A percentile compares a stretch with the other conserved stretches of the same genome.
phyloP scores from a whole-genome alignment of 306 rosid genomes.

The cucumber (Cucumis sativus) region Cucumber_9930_V3 NC_026661.2:17879001-17879500 shows the following conservation, averaged over 20 bases:
- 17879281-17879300: constrained; percentile 51
- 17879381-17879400: constrained; percentile 59
- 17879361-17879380: constrained; percentile 30
- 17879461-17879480: constrained; percentile 38
- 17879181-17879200: not conserved
- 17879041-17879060: not conserved
- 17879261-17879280: not conserved
- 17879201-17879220: not conserved
- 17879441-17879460: constrained; percentile 58
- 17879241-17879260: not conserved
- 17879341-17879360: constrained; percentile 32
- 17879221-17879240: not conserved
- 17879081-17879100: not conserved
- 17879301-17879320: constrained; percentile 40
- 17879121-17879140: not conserved
- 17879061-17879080: not conserved
- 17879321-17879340: constrained; percentile 43
- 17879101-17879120: not conserved
- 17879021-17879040: not conserved
- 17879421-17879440: constrained; percentile 66
- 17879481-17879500: constrained; percentile 12
- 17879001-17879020: not conserved
- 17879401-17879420: constrained; percentile 66
- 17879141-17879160: not conserved
- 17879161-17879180: not conserved